Base-by-base conservation (phyloP, 192 early-diverging fungal genomes). In the Kappamyces sp. region DNA sequence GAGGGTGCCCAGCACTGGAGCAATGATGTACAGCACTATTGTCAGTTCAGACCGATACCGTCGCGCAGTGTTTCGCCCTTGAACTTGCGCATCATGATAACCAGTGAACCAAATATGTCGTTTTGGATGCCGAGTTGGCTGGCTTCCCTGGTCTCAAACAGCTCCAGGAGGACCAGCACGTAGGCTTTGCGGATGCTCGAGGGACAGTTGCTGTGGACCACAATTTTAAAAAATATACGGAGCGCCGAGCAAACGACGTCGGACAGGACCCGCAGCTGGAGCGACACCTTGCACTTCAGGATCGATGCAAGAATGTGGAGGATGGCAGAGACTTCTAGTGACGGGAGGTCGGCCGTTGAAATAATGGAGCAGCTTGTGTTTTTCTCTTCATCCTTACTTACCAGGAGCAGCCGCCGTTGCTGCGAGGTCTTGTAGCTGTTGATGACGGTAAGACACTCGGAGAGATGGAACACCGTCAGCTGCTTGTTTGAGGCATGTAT, bases 361-460 rank as follows among this genome's bases (percentile, higher is more conserved):
- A 58, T 44, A 23, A 23, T 49, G 13, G 31, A 52, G 7, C 12
- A 5, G 48, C 12, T 44, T 54, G 52, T 36, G 37, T 23, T 23
- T 54, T 8, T 54, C 3, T 7, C 9, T 23, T 23, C 23, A 23
- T 23, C 23, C 23, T 23, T 23, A 1, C 13, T 44, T 44, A 10
- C 9, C 37, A 67, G 40, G 37, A 43, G 12, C 34, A 7, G 7
- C 52, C 65, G 40, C 23, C 54, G 34, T 38, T 50, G 49, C 3
- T 15, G 23, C 5, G 55, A 57, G 5, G 38, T 7, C 8, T 64
- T 2, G 51, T 77, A 65, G 1, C 66, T 65, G 57, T 77, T 74
- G 23, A 77, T 47, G 23, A 74, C 54, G 33, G 71, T 77, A 9
- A 77, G 58, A 50, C 71, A 69, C 46, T 77, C 75, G 47, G 54